Evolutionary conservation across 192 early-diverging fungal genomes (phyloP).

Genomic region (Rhizoclosmatium sp.): DNA sequence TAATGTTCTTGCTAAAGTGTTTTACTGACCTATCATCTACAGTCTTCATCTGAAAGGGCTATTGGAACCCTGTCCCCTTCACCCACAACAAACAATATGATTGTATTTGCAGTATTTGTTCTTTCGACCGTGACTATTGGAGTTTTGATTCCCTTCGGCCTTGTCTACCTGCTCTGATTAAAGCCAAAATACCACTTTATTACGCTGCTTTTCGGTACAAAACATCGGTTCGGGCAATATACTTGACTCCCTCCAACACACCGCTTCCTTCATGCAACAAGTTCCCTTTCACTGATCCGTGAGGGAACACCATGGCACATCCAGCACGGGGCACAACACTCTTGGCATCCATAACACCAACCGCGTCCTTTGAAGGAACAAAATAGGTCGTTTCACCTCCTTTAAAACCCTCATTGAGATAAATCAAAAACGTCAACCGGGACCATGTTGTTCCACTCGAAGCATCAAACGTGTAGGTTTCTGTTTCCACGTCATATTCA

Average conservation of each 20-base stretch:
- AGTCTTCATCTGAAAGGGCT: background rate
- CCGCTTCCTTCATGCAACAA: slow-evolving; percentile 59
- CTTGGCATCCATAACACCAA: slow-evolving; percentile 53
- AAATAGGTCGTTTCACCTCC: slow-evolving; percentile 61
- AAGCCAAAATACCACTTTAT: background rate
- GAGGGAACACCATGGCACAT: slow-evolving; percentile 57
- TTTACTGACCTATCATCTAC: background rate
- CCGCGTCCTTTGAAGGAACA: slow-evolving; percentile 36
- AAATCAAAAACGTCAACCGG: slow-evolving; percentile 55
- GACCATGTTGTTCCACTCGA: slow-evolving; percentile 49
- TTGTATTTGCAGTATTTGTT: background rate
- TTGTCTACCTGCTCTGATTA: background rate
- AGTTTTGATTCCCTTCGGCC: slow-evolving; percentile 21
- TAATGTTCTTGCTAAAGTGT: background rate
- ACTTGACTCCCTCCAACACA: slow-evolving; percentile 53
- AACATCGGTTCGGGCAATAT: slow-evolving; percentile 60
- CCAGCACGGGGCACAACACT: slow-evolving; percentile 51
- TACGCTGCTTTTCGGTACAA: slow-evolving; percentile 40
- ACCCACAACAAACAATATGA: background rate
- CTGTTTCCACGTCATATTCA: slow-evolving; percentile 44
- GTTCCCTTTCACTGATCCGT: slow-evolving; percentile 53
- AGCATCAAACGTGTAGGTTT: slow-evolving; percentile 67
- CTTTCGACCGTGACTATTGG: background rate
- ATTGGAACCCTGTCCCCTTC: slow-evolving; percentile 2
- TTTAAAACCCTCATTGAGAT: slow-evolving; percentile 59